phyloP scores from a whole-genome alignment of 495 filamentous ascomycete species.

The Pyrenopolyporus hunteri region DNA sequence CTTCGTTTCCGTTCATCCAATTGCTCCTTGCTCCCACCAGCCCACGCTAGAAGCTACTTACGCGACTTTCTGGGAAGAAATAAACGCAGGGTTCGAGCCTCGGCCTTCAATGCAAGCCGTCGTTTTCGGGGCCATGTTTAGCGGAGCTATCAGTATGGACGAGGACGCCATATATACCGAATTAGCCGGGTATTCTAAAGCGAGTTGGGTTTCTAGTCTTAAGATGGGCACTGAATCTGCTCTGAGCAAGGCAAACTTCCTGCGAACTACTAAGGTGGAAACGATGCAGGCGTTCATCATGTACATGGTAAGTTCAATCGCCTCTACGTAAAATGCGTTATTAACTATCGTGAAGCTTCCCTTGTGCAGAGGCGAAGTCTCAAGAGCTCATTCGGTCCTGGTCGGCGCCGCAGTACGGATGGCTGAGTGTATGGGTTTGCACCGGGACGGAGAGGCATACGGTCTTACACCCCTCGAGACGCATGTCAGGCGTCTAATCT shows the following conservation, averaged over 20 bases:
- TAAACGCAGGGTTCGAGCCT: constrained; percentile 61
- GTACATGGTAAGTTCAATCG: constrained; percentile 64
- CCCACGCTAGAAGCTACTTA: constrained; percentile 69
- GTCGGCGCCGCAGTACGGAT: constrained; percentile 72
- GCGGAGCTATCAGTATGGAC: constrained; percentile 67
- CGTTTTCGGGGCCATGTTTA: constrained; percentile 70
- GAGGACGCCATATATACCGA: constrained; percentile 54
- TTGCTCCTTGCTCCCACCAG: constrained; percentile 67
- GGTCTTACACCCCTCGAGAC: constrained; percentile 69
- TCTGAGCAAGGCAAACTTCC: constrained; percentile 68
- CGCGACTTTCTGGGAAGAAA: constrained; percentile 65
- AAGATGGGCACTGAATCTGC: constrained; percentile 68
- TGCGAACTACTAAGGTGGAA: constrained; percentile 71
- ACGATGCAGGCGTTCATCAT: constrained; percentile 77
- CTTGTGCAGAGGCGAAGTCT: constrained; percentile 70
- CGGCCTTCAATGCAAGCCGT: constrained; percentile 67
- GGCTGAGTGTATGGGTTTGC: constrained; percentile 78
- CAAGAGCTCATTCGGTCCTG: constrained; percentile 72
- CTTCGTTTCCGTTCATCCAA: constrained; percentile 67
- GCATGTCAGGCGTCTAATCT: constrained; percentile 75
- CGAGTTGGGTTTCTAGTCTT: constrained; percentile 61
- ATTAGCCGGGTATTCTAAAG: constrained; percentile 59
- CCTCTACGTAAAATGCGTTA: background rate
- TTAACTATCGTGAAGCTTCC: constrained; percentile 59
- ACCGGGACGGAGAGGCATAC: constrained; percentile 70